A percentile compares a stretch with the other conserved stretches of the same genome.
phyloP scores from a whole-genome alignment of 345 rosid species.

The Arabidopsis suecica region DNA sequence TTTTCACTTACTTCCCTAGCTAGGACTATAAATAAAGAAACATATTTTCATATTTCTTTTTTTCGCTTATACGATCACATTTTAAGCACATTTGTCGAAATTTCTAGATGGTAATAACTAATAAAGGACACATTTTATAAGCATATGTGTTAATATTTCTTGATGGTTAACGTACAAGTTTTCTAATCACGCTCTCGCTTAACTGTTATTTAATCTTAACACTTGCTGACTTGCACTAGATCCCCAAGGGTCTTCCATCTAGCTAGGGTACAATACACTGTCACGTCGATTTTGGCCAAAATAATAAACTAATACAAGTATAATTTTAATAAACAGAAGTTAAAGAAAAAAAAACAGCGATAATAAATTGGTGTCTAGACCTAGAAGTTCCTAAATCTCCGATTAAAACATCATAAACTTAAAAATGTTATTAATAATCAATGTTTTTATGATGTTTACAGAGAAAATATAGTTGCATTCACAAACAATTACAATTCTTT shows the following conservation, averaged over 20 bases:
- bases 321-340: neutral
- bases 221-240: neutral
- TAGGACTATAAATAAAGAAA: constrained; percentile 14
- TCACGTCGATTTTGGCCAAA: neutral
- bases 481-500: too few relatives aligned
- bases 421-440: too few relatives aligned
- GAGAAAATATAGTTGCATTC: too few relatives aligned
- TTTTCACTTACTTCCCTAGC: constrained; percentile 17
- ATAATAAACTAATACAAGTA: neutral
- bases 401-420: too few relatives aligned
- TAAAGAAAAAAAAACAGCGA: too few relatives aligned
- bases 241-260: neutral
- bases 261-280: constrained; percentile 1
- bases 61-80: neutral
- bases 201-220: neutral
- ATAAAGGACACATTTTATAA: neutral
- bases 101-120: neutral
- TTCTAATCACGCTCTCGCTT: neutral
- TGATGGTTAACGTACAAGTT: neutral
- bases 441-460: too few relatives aligned
- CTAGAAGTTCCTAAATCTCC: too few relatives aligned
- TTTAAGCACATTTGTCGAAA: neutral
- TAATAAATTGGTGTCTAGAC: too few relatives aligned
- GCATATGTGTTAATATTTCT: neutral
- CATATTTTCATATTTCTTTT: neutral